A percentile compares a stretch with the other conserved stretches of the same genome.
Conservation (phyloP, 306 rosid species). For the Acmispon strigosus region DNA sequence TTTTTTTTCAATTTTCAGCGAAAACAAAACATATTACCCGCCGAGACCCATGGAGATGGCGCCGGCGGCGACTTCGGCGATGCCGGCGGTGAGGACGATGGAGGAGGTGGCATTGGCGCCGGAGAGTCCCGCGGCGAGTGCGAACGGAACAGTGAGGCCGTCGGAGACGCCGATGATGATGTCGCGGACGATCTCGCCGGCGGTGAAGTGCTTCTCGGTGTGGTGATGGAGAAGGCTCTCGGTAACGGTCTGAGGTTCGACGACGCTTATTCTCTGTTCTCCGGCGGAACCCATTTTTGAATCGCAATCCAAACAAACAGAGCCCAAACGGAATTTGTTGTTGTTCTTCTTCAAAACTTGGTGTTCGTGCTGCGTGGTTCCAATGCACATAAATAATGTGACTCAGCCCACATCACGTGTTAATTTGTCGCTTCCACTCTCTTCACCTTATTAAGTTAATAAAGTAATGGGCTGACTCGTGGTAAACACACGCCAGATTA, state of each 20-base stretch:
- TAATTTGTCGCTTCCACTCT: background rate
- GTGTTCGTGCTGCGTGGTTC: background rate
- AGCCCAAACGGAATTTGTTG: background rate
- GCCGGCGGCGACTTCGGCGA: slow-evolving; percentile 71
- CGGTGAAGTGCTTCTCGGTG: slow-evolving; percentile 62
- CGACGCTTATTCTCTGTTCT: slow-evolving; percentile 1
- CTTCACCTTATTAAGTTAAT: background rate
- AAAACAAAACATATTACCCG: too few relatives aligned
- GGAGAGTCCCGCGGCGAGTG: slow-evolving; percentile 66
- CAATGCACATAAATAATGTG: background rate
- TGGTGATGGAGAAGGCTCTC: slow-evolving; percentile 46
- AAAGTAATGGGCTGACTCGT: background rate
- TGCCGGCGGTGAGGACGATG: slow-evolving; percentile 67
- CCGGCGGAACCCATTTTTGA: slow-evolving; percentile 20
- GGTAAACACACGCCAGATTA: too few relatives aligned
- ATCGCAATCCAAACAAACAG: slow-evolving; percentile 5
- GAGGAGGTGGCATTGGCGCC: slow-evolving; percentile 64
- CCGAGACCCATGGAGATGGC: slow-evolving; percentile 82
- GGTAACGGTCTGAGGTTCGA: slow-evolving; percentile 25
- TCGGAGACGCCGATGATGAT: slow-evolving; percentile 70
- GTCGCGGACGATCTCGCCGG: slow-evolving; percentile 61
- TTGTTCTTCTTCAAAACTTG: too few relatives aligned
- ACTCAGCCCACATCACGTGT: too few relatives aligned
- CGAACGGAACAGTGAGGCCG: slow-evolving; percentile 70
- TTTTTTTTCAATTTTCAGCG: too few relatives aligned